A percentile compares a stretch with the other conserved stretches of the same genome.
Conservation (phyloP, 2,329 filamentous ascomycete genomes). For the Aotearoamyces nothofagi region DNA sequence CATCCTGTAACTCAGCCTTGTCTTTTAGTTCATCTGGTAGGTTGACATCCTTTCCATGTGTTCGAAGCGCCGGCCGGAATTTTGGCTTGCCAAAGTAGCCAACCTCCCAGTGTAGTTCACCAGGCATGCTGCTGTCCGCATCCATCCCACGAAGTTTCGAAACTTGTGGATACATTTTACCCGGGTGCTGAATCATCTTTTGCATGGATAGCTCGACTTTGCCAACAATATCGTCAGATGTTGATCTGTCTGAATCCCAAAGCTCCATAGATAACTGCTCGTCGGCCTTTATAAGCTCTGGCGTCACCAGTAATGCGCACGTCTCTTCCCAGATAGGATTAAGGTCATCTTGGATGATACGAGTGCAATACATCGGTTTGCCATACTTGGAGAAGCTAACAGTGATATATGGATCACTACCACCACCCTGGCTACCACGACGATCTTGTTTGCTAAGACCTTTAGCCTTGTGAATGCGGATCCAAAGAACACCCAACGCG, state of each 20-base stretch:
- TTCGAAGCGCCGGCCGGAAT: conserved; percentile 70
- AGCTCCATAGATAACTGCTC: conserved; percentile 88
- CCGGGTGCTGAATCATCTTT: conserved; percentile 86
- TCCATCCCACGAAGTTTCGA: conserved; percentile 75
- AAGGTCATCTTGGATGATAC: conserved; percentile 86
- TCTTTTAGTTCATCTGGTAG: conserved; percentile 62
- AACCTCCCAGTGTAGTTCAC: conserved; percentile 89
- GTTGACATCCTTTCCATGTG: conserved; percentile 69
- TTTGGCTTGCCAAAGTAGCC: conserved; percentile 88
- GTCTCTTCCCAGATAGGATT: conserved; percentile 90
- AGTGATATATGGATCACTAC: conserved; percentile 91
- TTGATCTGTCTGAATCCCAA: conserved; percentile 90
- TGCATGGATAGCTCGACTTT: conserved; percentile 90
- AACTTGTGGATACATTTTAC: conserved; percentile 80
- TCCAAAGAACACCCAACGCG: conserved; percentile 79
- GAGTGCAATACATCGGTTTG: conserved; percentile 95
- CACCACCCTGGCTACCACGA: conserved; percentile 69
- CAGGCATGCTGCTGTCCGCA: conserved; percentile 76
- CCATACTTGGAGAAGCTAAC: conserved; percentile 91
- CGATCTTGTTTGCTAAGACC: conserved; percentile 85
- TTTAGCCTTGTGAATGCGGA: conserved; percentile 76
- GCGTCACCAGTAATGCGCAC: conserved; percentile 70
- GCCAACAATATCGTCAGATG: conserved; percentile 86
- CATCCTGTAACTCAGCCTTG: conserved; percentile 66
- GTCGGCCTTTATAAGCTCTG: conserved; percentile 82